Evolutionary conservation across 2,329 filamentous ascomycete species (phyloP).

Genomic region (Sporothrix euskadiensis): DNA sequence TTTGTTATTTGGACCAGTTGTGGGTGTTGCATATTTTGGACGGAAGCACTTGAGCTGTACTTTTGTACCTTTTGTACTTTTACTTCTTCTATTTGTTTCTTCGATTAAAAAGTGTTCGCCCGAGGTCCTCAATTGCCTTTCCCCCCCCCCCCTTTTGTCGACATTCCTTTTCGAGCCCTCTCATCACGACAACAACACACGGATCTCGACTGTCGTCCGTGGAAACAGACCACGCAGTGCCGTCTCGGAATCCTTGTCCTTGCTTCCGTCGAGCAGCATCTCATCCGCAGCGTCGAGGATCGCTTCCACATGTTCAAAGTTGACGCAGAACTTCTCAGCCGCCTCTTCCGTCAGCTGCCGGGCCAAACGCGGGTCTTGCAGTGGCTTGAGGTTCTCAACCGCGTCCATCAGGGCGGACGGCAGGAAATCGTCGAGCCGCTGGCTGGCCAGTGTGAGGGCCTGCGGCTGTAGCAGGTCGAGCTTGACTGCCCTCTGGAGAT

Average conservation of each 20-base stretch:
- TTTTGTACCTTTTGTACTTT: not conserved
- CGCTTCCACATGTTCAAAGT: constrained; percentile 68
- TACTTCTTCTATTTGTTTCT: not conserved
- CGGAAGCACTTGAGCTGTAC: not conserved
- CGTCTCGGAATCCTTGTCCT: constrained; percentile 34
- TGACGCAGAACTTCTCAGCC: constrained; percentile 77
- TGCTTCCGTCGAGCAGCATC: constrained; percentile 35
- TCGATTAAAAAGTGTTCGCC: not conserved
- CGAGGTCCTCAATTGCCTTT: not conserved
- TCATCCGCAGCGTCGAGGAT: constrained; percentile 50
- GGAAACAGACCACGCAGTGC: constrained; percentile 54
- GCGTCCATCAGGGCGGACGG: constrained; percentile 93
- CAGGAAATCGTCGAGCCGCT: constrained; percentile 83
- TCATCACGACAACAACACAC: constrained; percentile 56
- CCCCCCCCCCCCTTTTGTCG: not conserved
- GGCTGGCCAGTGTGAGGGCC: constrained; percentile 66
- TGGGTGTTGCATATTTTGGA: not conserved
- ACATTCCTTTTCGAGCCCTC: not conserved
- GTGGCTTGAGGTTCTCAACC: constrained; percentile 71
- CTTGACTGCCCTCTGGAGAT: constrained; percentile 56
- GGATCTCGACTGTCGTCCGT: constrained; percentile 60
- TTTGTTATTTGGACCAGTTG: not conserved
- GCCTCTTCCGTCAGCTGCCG: constrained; percentile 79
- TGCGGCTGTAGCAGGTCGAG: constrained; percentile 61
- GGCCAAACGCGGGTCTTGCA: constrained; percentile 72